These are phyloP conservation scores for Ceratobasidium sp. DNA, from an alignment of 1,284 basidiomycete species.

Conservation along the genomic window DNA sequence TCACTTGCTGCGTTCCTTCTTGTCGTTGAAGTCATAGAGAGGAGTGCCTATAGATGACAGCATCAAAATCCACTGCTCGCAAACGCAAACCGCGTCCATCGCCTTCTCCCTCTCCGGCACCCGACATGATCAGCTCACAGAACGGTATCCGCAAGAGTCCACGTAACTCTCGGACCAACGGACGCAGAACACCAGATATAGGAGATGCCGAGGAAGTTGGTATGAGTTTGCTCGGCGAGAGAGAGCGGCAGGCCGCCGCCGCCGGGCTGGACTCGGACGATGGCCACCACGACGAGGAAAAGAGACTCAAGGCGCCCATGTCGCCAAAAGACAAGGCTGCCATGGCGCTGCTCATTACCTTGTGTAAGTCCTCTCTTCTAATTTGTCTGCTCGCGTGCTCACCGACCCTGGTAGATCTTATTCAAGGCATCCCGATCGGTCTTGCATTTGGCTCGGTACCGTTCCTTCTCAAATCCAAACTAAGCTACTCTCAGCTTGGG, in stretches of 20 bases:
- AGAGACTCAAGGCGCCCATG: constrained; percentile 52
- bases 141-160: not conserved
- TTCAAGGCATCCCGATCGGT: constrained; percentile 96
- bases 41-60: constrained; percentile 1
- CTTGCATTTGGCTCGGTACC: constrained; percentile 77
- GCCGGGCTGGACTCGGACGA: constrained; percentile 53
- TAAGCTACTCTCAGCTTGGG: constrained; percentile 96
- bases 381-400: constrained; percentile 21
- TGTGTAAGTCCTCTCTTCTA: constrained; percentile 68
- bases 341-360: constrained; percentile 83
- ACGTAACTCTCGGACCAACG: constrained; percentile 11
- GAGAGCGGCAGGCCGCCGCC: constrained; percentile 59
- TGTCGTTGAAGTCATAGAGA: not conserved
- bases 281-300: constrained; percentile 44
- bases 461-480: constrained; percentile 91
- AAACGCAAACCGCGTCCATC: constrained; percentile 33
- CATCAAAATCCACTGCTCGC: constrained; percentile 5
- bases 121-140: constrained; percentile 14
- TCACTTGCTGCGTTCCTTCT: not conserved
- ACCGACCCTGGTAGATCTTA: constrained; percentile 64
- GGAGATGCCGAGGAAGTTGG: constrained; percentile 65
- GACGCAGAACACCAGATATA: not conserved
- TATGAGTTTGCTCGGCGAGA: constrained; percentile 65
- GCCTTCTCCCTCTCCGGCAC: constrained; percentile 10
- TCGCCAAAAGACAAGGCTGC: constrained; percentile 81